phyloP scores from a whole-genome alignment of 768 basidiomycete genomes.

The Chalciporus sphaerocephalus region DNA sequence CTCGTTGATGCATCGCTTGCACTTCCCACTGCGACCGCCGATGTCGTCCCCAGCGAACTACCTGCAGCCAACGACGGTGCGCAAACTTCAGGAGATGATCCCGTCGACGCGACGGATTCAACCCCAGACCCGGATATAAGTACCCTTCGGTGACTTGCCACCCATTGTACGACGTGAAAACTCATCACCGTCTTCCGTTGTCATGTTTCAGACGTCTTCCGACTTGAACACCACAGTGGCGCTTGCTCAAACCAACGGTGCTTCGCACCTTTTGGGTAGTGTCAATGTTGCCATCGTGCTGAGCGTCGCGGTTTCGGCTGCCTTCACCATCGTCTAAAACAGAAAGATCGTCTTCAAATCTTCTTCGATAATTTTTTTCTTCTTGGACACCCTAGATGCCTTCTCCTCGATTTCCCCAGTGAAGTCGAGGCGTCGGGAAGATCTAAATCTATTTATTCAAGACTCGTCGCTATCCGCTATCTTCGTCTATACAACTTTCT shows the following conservation, averaged over 20 bases:
- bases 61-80: background rate
- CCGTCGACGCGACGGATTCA: background rate
- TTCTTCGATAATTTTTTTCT: background rate
- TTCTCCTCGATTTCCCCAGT: background rate
- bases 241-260: constrained; percentile 9
- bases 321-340: background rate
- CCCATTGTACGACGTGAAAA: background rate
- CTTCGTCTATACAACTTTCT: background rate
- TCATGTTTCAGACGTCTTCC: background rate
- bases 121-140: too few species aligned
- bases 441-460: background rate
- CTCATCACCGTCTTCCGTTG: background rate
- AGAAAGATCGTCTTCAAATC: background rate
- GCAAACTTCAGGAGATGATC: background rate
- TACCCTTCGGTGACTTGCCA: too few species aligned
- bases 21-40: background rate
- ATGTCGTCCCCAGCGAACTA: background rate
- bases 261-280: constrained; percentile 8
- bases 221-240: background rate
- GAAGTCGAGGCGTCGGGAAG: background rate
- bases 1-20: background rate
- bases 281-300: constrained; percentile 3
- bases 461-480: background rate
- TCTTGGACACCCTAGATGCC: background rate
- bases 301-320: constrained; percentile 1